phyloP scores from a whole-genome alignment of 2,329 filamentous ascomycete genomes.

The Sclerotinia glacialis region DNA sequence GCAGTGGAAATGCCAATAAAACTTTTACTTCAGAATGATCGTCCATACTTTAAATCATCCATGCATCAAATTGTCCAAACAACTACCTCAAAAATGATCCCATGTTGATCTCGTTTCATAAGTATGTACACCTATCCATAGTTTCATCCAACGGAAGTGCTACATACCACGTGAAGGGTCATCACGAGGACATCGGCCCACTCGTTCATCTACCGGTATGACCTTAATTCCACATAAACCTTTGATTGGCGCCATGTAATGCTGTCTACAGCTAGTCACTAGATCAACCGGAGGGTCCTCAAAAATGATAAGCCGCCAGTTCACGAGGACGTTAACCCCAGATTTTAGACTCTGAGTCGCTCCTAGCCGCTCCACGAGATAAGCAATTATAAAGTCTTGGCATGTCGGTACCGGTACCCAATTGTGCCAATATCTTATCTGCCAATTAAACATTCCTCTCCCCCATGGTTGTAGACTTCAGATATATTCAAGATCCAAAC shows the following conservation, averaged over 20 bases:
- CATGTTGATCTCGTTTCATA: too few relatives aligned
- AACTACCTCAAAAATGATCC: too few relatives aligned
- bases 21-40: too few relatives aligned
- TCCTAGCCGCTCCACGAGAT: conserved; percentile 11
- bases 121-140: too few relatives aligned
- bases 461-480: not conserved
- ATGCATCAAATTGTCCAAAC: too few relatives aligned
- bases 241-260: not conserved
- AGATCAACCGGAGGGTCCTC: not conserved
- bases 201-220: not conserved
- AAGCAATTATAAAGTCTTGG: conserved; percentile 3
- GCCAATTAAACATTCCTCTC: not conserved
- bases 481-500: not conserved
- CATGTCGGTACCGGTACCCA: not conserved
- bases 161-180: not conserved
- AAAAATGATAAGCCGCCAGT: conserved; percentile 3
- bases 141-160: not conserved
- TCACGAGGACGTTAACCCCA: conserved; percentile 6
- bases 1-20: not conserved
- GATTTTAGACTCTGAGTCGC: conserved; percentile 6
- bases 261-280: not conserved
- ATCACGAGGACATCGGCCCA: not conserved
- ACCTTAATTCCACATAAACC: not conserved
- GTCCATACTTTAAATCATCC: too few relatives aligned
- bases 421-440: not conserved